These are phyloP conservation scores for Pythium brachiatum DNA, from an alignment of 352 stramenopile species.

Conservation along the genomic window DNA sequence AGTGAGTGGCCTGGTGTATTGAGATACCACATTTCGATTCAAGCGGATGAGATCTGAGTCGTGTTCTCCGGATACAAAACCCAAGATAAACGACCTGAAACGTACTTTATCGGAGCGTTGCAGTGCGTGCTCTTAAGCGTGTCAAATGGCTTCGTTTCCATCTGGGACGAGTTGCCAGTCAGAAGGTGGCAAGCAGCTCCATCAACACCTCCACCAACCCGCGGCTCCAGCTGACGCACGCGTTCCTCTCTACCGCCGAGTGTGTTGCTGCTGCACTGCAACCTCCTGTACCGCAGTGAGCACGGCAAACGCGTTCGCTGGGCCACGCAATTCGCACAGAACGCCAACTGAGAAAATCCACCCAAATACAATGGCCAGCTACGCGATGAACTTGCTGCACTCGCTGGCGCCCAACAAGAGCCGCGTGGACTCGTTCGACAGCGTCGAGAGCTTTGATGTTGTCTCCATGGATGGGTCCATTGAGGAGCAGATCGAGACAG, in stretches of 20 bases:
- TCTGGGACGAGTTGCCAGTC: conserved; percentile 12
- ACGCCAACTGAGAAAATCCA: background rate
- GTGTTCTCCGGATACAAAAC: conserved; percentile 7
- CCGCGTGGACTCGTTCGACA: conserved; percentile 32
- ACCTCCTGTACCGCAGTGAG: conserved; percentile 8
- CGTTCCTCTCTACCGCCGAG: conserved; percentile 14
- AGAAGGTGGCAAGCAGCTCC: background rate
- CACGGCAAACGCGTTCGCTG: background rate
- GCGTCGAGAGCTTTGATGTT: conserved; percentile 35
- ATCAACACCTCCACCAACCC: background rate
- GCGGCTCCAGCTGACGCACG: background rate
- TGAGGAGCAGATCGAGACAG: conserved; percentile 12
- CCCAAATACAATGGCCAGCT: background rate
- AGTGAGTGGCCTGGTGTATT: background rate
- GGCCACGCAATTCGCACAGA: background rate
- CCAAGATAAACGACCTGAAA: conserved; percentile 1
- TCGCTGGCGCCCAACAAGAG: conserved; percentile 13
- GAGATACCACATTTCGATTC: background rate
- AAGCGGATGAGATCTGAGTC: conserved; percentile 3
- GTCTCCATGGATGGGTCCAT: conserved; percentile 26
- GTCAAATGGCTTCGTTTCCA: conserved; percentile 29
- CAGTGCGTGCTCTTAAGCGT: conserved; percentile 9
- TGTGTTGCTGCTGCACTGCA: background rate
- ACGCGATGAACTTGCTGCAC: conserved; percentile 1
- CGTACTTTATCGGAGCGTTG: conserved; percentile 9